Evolutionary conservation across 1,284 basidiomycete species (phyloP).

Genomic region (Cutaneotrichosporon dermatis): DNA sequence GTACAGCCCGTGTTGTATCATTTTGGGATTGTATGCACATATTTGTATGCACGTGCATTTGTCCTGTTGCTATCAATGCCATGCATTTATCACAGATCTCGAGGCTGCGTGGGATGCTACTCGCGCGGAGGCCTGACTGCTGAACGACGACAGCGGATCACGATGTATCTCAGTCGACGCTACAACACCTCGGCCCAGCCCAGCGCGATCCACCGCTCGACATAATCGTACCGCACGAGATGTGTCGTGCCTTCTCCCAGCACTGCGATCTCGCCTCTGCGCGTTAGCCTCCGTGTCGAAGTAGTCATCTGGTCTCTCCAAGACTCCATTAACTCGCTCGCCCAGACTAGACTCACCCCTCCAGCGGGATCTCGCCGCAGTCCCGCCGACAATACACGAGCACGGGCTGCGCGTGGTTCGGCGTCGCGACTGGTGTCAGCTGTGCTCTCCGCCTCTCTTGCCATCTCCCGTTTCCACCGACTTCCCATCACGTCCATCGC

Average conservation of each 20-base stretch:
- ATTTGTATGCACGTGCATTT: not conserved
- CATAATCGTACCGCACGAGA: slow-evolving; percentile 45
- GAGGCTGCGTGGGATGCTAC: not conserved
- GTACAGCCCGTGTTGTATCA: no score
- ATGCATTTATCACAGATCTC: no score
- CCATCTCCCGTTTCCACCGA: no score
- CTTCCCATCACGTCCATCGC: no score
- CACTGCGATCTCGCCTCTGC: slow-evolving; percentile 42
- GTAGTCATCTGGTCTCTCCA: no score
- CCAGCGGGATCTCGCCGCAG: slow-evolving; percentile 65
- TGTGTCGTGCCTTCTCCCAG: slow-evolving; percentile 45
- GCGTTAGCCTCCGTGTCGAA: not conserved
- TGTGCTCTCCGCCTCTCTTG: not conserved
- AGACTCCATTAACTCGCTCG: no score
- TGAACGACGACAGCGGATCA: no score
- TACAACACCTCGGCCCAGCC: slow-evolving; percentile 46
- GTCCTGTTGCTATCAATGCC: no score
- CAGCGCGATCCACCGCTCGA: slow-evolving; percentile 44
- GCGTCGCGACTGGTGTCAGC: slow-evolving; percentile 60
- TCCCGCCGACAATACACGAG: slow-evolving; percentile 71
- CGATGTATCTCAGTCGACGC: no score
- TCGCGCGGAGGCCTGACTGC: no score
- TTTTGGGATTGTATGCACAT: not conserved
- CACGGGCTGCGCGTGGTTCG: slow-evolving; percentile 67
- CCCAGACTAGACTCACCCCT: slow-evolving; percentile 56